Evolutionary conservation across 2,329 filamentous ascomycete species (phyloP).

Genomic region (Tolypocladium ophioglossoides): DNA sequence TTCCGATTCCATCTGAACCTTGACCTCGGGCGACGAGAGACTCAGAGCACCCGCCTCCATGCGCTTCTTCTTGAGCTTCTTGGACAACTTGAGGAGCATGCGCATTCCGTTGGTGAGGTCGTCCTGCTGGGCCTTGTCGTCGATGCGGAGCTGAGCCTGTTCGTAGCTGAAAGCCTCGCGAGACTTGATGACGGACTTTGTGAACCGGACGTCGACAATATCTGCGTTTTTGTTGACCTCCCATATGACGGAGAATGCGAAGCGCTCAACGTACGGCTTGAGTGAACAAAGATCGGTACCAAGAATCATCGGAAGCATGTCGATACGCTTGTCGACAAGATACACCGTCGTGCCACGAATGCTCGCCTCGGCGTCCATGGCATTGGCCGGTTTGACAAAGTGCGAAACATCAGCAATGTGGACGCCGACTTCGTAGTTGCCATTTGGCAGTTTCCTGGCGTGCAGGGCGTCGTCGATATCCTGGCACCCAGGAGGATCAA

Average conservation of each 20-base stretch:
- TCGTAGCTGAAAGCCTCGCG: conserved; percentile 97
- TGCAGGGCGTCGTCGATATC: conserved; percentile 98
- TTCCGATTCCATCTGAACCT: conserved; percentile 89
- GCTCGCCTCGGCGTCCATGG: conserved; percentile 94
- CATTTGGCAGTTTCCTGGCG: conserved; percentile 73
- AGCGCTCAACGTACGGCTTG: conserved; percentile 95
- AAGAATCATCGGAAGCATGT: conserved; percentile 95
- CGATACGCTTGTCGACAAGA: conserved; percentile 96
- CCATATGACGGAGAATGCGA: conserved; percentile 79
- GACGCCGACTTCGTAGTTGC: conserved; percentile 91
- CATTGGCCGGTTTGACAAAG: conserved; percentile 93
- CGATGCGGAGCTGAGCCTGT: conserved; percentile 86
- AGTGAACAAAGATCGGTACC: conserved; percentile 94
- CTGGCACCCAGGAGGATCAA: conserved; percentile 90
- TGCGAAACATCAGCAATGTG: conserved; percentile 99
- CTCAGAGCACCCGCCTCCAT: conserved; percentile 94
- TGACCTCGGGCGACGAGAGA: conserved; percentile 94
- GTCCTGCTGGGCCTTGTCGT: conserved; percentile 78
- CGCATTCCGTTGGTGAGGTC: conserved; percentile 87
- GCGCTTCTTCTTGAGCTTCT: conserved; percentile 87
- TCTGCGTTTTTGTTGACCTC: conserved; percentile 80
- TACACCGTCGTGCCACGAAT: conserved; percentile 94
- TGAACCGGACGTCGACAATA: conserved; percentile 77
- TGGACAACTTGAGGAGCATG: conserved; percentile 75
- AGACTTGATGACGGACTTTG: conserved; percentile 95